A percentile compares a stretch with the other conserved stretches of the same genome.
phyloP scores from a whole-genome alignment of 1,139 yeast species.

The Debaryomycetaceae sp. region DNA sequence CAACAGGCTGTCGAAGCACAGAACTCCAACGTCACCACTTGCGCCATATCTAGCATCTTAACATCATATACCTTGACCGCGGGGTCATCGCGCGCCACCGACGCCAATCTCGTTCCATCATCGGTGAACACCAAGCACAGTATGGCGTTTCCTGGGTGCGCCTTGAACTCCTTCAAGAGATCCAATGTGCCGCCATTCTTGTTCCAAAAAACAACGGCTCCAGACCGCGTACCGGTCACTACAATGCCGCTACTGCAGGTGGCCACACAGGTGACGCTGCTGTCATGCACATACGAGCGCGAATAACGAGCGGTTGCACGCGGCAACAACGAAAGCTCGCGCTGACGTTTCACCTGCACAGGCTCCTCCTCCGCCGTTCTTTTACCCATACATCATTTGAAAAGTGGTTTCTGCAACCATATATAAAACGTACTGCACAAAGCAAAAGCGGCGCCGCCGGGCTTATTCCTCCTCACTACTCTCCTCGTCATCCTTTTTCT shows the following conservation, averaged over 20 bases:
- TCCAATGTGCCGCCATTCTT: constrained; percentile 16
- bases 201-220: constrained; percentile 6
- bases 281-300: constrained; percentile 3
- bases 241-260: constrained; percentile 1
- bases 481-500: constrained; percentile 24
- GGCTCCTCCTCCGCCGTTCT: neutral
- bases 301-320: constrained; percentile 1
- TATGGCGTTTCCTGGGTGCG: constrained; percentile 20
- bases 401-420: neutral
- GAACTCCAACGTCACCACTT: constrained; percentile 19
- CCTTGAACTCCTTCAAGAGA: constrained; percentile 32
- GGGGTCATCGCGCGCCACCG: constrained; percentile 24
- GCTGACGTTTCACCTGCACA: neutral
- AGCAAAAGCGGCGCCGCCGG: neutral
- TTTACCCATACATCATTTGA: neutral
- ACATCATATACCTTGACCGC: constrained; percentile 37
- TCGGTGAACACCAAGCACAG: constrained; percentile 12
- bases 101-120: constrained; percentile 23
- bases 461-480: constrained; percentile 38
- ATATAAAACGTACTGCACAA: constrained; percentile 1
- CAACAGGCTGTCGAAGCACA: constrained; percentile 14
- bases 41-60: constrained; percentile 36
- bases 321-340: neutral
- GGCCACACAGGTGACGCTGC: constrained; percentile 1
- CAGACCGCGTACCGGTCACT: constrained; percentile 5